Percentiles rank a stretch among this genome's conserved stretches.
phyloP scores from a whole-genome alignment of 2,329 filamentous ascomycete species.

The Cryphonectria radicalis region DNA sequence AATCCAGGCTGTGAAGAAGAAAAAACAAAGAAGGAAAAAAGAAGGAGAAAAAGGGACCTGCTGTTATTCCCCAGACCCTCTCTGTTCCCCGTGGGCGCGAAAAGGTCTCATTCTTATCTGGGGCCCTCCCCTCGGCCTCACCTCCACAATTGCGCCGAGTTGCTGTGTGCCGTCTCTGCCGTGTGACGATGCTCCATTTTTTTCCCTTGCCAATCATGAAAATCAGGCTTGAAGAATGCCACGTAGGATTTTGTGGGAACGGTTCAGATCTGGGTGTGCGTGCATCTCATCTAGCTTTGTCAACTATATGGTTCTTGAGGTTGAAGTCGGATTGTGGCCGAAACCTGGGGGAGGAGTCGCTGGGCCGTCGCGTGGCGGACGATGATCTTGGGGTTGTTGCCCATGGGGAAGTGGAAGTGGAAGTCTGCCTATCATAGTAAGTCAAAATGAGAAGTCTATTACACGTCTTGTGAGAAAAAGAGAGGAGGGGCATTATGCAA shows the following conservation, averaged over 20 bases:
- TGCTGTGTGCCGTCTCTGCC: conserved; percentile 19
- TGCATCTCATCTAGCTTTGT: background rate
- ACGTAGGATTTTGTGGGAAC: conserved; percentile 3
- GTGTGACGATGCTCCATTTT: background rate
- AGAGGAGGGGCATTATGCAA: background rate
- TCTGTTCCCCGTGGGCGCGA: background rate
- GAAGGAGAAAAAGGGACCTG: background rate
- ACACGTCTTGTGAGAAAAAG: background rate
- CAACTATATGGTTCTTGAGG: background rate
- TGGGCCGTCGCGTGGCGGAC: conserved; percentile 4
- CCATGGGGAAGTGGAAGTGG: conserved; percentile 4
- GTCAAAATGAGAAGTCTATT: background rate
- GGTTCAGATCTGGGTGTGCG: background rate
- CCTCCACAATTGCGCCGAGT: conserved; percentile 22
- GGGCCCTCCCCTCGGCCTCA: conserved; percentile 13
- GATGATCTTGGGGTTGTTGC: background rate
- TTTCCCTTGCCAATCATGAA: background rate
- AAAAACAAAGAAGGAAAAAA: background rate
- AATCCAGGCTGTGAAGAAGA: background rate
- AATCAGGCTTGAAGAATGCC: background rate
- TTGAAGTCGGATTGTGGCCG: conserved; percentile 2
- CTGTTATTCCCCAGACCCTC: background rate
- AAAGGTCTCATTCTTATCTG: background rate
- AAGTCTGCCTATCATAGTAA: background rate
- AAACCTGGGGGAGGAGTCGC: conserved; percentile 12